Conservation (phyloP, 2,329 filamentous ascomycete species). For the Septoria linicola region DNA sequence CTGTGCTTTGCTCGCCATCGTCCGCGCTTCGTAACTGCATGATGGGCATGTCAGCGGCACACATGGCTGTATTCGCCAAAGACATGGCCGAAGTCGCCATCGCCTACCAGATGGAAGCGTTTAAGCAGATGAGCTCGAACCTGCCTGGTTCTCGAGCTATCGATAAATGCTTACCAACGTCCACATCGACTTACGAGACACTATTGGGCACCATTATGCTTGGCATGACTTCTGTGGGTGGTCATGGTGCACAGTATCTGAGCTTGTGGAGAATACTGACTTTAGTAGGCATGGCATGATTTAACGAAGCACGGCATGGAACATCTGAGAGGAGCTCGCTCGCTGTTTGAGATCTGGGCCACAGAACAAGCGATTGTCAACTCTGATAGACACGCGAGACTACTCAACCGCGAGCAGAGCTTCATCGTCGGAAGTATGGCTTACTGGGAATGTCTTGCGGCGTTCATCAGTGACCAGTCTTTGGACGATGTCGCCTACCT, state of each 20-base stretch:
- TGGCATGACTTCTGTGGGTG: constrained; percentile 19
- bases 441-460: constrained; percentile 23
- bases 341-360: constrained; percentile 19
- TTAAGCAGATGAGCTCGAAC: constrained; percentile 13
- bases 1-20: background rate
- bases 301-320: background rate
- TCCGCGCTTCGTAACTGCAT: constrained; percentile 14
- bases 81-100: constrained; percentile 14
- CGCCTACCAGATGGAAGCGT: constrained; percentile 14
- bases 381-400: background rate
- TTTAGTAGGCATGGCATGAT: constrained; percentile 17
- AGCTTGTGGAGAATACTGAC: background rate
- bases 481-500: constrained; percentile 13
- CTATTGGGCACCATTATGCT: constrained; percentile 19
- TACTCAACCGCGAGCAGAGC: constrained; percentile 20
- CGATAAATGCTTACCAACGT: background rate
- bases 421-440: constrained; percentile 23
- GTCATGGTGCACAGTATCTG: background rate
- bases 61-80: constrained; percentile 15
- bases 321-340: constrained; percentile 18
- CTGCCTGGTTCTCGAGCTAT: background rate
- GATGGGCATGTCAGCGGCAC: constrained; percentile 19
- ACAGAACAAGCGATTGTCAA: constrained; percentile 10
- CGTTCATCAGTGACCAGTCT: constrained; percentile 19
- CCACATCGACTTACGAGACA: constrained; percentile 9